These are phyloP conservation scores for Tagetes erecta DNA, from an alignment of 129 eudicot genomes.

Conservation along the genomic window DNA sequence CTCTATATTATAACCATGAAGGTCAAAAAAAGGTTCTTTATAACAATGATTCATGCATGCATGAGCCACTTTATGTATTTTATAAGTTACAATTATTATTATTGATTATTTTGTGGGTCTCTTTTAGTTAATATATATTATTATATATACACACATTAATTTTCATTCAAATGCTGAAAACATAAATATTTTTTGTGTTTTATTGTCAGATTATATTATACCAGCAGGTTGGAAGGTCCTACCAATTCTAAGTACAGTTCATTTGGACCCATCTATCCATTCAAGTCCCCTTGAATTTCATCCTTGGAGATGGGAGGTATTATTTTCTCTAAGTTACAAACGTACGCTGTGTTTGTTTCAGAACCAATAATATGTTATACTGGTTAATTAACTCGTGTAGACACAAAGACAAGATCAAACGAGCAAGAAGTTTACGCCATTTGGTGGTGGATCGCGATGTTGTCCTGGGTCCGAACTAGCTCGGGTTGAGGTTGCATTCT, in stretches of 20 bases:
- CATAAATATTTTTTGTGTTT: slow-evolving; percentile 19
- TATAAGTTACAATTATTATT: slow-evolving; percentile 30
- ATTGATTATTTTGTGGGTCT: slow-evolving; percentile 29
- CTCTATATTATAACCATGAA: not conserved
- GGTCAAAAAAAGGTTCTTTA: slow-evolving; percentile 25
- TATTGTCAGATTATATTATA: slow-evolving; percentile 60
- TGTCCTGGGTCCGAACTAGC: slow-evolving; percentile 89
- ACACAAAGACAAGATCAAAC: slow-evolving; percentile 56
- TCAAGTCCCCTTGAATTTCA: slow-evolving; percentile 59
- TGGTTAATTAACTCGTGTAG: not conserved
- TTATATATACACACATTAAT: not conserved
- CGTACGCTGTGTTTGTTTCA: not conserved
- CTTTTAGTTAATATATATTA: not conserved
- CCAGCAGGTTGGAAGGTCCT: slow-evolving; percentile 96
- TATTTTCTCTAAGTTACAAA: not conserved
- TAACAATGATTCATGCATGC: slow-evolving; percentile 54
- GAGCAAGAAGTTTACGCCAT: slow-evolving; percentile 74
- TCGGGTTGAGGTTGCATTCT: slow-evolving; percentile 78
- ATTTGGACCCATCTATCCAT: slow-evolving; percentile 75
- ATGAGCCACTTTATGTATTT: slow-evolving; percentile 35
- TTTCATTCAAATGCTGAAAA: slow-evolving; percentile 21
- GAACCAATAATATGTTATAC: not conserved
- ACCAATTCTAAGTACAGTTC: slow-evolving; percentile 82
- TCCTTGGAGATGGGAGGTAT: slow-evolving; percentile 92
- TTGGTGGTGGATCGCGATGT: slow-evolving; percentile 83